Conservation (phyloP, 805 yeast genomes). For the Komagataella pastoris region DNA sequence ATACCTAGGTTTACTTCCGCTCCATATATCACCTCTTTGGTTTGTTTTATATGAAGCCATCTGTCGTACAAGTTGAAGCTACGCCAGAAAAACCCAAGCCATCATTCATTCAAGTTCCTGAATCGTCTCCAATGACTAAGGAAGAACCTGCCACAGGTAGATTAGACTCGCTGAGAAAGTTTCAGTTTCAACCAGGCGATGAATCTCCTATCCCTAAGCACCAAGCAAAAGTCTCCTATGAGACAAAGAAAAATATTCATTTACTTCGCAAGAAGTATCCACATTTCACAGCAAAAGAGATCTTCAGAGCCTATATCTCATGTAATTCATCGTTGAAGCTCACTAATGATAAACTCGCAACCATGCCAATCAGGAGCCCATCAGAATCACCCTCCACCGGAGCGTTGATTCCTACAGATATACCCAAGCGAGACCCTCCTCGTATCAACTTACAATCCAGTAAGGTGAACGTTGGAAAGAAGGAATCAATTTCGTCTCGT, state of each 20-base stretch:
- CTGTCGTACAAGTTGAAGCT: not conserved
- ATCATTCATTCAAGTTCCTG: slow-evolving; percentile 32
- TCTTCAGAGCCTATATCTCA: not conserved
- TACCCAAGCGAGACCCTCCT: not conserved
- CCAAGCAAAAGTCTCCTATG: slow-evolving; percentile 9
- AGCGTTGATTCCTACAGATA: not conserved
- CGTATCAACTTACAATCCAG: not conserved
- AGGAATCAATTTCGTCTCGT: not conserved
- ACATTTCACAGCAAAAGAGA: not conserved
- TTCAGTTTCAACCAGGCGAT: slow-evolving; percentile 18
- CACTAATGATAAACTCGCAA: not conserved
- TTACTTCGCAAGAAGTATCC: slow-evolving; percentile 16
- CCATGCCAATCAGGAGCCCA: not conserved
- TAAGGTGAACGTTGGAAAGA: not conserved
- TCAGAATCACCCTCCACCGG: not conserved
- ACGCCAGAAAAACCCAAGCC: slow-evolving; percentile 11
- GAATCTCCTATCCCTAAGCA: not conserved
- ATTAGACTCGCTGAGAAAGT: slow-evolving; percentile 22
- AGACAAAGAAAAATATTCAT: slow-evolving; percentile 14
- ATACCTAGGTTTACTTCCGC: not conserved
- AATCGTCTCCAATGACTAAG: slow-evolving; percentile 27
- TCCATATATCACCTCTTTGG: not conserved
- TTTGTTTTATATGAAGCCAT: not conserved
- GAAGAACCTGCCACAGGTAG: slow-evolving; percentile 9
- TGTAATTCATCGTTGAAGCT: not conserved